These are phyloP conservation scores for Coniochaeta sp. DNA, from an alignment of 2,329 filamentous ascomycete genomes.

Conservation along the genomic window DNA sequence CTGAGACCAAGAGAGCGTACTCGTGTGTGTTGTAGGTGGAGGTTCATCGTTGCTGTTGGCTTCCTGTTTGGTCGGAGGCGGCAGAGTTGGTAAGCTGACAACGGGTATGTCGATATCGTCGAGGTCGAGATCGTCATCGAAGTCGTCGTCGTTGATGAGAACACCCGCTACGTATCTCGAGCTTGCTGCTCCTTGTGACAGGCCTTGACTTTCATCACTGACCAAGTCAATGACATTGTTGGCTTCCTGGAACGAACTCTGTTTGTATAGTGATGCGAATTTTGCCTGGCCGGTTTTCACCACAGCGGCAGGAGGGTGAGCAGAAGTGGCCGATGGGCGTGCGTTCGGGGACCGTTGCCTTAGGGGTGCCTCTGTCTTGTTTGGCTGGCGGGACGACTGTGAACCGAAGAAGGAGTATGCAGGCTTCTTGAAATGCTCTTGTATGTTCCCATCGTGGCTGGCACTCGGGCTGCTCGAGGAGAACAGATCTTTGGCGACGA, in stretches of 20 bases:
- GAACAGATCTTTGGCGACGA: slow-evolving; percentile 48
- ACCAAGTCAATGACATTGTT: slow-evolving; percentile 29
- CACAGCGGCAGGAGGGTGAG: slow-evolving; percentile 8
- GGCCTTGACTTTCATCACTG: slow-evolving; percentile 17
- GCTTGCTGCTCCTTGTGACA: slow-evolving; percentile 11
- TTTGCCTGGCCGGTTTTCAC: slow-evolving; percentile 14
- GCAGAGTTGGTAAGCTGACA: slow-evolving; percentile 27
- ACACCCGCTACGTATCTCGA: slow-evolving; percentile 26
- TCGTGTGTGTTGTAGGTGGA: slow-evolving; percentile 19
- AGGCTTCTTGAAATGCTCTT: slow-evolving; percentile 41
- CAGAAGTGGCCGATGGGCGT: neutral
- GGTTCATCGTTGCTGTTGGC: slow-evolving; percentile 6
- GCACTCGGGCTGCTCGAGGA: slow-evolving; percentile 48
- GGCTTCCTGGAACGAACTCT: slow-evolving; percentile 41
- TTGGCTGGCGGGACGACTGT: slow-evolving; percentile 14
- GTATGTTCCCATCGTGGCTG: slow-evolving; percentile 37
- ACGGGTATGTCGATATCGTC: slow-evolving; percentile 56
- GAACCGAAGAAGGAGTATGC: slow-evolving; percentile 17
- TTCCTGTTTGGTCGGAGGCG: neutral
- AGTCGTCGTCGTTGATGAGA: slow-evolving; percentile 73
- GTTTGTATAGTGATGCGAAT: slow-evolving; percentile 35
- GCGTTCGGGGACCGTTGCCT: slow-evolving; percentile 27
- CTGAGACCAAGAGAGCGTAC: slow-evolving; percentile 62
- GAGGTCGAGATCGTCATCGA: slow-evolving; percentile 70
- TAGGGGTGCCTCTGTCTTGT: slow-evolving; percentile 16